phyloP scores from a whole-genome alignment of 805 yeast species.

The Candida ipomoeae region DNA sequence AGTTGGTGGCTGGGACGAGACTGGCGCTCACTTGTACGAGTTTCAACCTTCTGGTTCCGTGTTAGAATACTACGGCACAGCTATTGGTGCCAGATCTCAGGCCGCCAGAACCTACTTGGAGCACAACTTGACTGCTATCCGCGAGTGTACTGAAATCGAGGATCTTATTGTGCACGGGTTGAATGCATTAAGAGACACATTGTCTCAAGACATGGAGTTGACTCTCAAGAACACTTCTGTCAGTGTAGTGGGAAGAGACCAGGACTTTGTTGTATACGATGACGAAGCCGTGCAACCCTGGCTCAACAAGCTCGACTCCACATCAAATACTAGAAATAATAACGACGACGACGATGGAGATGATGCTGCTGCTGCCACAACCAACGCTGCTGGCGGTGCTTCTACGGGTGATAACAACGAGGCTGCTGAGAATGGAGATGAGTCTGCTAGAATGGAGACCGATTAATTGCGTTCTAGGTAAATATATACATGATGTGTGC shows the following conservation, averaged over 20 bases:
- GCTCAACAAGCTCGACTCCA: slow-evolving; percentile 70
- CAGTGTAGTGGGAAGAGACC: slow-evolving; percentile 85
- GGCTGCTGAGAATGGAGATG: slow-evolving; percentile 12
- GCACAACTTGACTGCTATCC: slow-evolving; percentile 69
- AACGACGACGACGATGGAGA: slow-evolving; percentile 35
- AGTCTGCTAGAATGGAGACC: slow-evolving; percentile 38
- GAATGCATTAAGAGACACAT: slow-evolving; percentile 87
- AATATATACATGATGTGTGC: slow-evolving; percentile 2
- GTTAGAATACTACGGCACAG: slow-evolving; percentile 86
- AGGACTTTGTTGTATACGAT: slow-evolving; percentile 72
- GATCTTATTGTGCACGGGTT: slow-evolving; percentile 82
- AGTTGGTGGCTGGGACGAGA: slow-evolving; percentile 85
- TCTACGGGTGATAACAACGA: slow-evolving; percentile 12
- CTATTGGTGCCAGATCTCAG: slow-evolving; percentile 98
- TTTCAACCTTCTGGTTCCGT: slow-evolving; percentile 95
- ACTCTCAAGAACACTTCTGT: slow-evolving; percentile 80
- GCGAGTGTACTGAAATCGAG: slow-evolving; percentile 56
- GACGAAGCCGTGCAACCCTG: slow-evolving; percentile 83
- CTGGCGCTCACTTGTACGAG: slow-evolving; percentile 92
- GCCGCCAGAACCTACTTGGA: slow-evolving; percentile 96
- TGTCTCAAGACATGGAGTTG: slow-evolving; percentile 91
- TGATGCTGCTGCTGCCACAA: slow-evolving; percentile 13
- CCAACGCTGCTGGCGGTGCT: slow-evolving; percentile 15
- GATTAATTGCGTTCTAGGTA: slow-evolving; percentile 20
- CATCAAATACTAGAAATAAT: slow-evolving; percentile 52